Conservation (phyloP, 176 grass and related monocot genomes). For the Zea mays region DNA sequence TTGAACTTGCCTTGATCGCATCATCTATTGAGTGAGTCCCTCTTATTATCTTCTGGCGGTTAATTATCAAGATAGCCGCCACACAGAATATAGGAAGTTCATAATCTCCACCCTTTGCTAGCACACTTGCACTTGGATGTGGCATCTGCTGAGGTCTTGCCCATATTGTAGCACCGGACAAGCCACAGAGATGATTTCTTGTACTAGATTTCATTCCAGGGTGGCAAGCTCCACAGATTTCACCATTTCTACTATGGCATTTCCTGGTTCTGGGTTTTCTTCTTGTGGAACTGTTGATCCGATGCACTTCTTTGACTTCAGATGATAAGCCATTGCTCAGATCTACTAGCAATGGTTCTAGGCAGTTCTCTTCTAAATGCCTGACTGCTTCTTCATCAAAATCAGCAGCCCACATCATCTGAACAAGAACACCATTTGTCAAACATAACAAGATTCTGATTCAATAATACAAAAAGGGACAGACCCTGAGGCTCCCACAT, state of each 20-base stretch:
- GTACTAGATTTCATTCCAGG: conserved; percentile 55
- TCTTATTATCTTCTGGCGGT: conserved; percentile 87
- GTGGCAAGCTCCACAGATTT: conserved; percentile 46
- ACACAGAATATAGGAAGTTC: conserved; percentile 91
- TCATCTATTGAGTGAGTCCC: conserved; percentile 91
- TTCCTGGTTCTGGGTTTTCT: conserved; percentile 64
- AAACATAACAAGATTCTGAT: conserved; percentile 19
- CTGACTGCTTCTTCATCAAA: conserved; percentile 75
- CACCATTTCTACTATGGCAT: conserved; percentile 53
- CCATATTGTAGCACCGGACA: conserved; percentile 85
- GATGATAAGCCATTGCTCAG: conserved; percentile 47
- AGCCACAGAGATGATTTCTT: conserved; percentile 71
- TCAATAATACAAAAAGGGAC: too few relatives aligned
- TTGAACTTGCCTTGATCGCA: conserved; percentile 77
- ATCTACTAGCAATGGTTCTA: conserved; percentile 62
- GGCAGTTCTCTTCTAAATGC: conserved; percentile 72
- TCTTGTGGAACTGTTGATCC: conserved; percentile 45
- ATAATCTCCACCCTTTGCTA: conserved; percentile 53
- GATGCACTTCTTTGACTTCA: conserved; percentile 56
- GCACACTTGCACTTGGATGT: conserved; percentile 36
- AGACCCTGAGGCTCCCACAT: too few relatives aligned
- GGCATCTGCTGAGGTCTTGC: conserved; percentile 56
- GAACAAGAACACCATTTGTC: conserved; percentile 31
- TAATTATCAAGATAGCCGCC: conserved; percentile 88
- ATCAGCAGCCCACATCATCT: conserved; percentile 99